Evolutionary conservation across 345 rosid species (phyloP).

Genomic region (Ricinus communis): DNA sequence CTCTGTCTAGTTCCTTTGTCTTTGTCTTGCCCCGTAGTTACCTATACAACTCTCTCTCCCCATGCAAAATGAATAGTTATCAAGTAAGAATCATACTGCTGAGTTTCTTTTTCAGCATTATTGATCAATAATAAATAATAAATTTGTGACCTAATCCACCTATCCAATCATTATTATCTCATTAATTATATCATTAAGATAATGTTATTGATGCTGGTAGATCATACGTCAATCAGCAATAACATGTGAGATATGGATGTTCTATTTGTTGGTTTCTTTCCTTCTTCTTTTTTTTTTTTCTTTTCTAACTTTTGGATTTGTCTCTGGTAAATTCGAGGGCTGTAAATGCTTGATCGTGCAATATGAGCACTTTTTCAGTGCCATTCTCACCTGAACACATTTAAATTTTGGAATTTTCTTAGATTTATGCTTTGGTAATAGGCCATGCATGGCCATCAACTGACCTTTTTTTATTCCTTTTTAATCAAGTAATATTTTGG

Average conservation of each 20-base stretch:
- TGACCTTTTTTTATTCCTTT: no score
- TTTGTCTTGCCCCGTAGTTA: neutral
- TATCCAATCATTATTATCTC: neutral
- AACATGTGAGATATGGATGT: neutral
- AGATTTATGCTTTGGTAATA: no score
- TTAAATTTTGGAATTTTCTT: no score
- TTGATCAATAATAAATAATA: neutral
- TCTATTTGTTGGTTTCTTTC: constrained; percentile 1
- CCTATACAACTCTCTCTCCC: no score
- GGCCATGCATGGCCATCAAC: no score
- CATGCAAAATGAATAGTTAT: neutral
- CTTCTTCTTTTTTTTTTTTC: neutral
- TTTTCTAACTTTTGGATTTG: no score
- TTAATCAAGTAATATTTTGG: no score
- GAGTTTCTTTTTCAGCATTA: neutral
- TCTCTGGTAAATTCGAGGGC: no score
- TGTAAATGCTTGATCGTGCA: no score
- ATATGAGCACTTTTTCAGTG: no score
- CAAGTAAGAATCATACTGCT: neutral
- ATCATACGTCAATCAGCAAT: constrained; percentile 25
- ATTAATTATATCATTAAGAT: constrained; percentile 21
- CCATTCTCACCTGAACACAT: no score
- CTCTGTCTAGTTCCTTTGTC: constrained; percentile 19
- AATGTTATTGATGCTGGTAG: constrained; percentile 18
- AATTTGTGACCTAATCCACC: constrained; percentile 22